Evolutionary conservation across 2,329 filamentous ascomycete genomes (phyloP).

Genomic region (Fusarium udum): DNA sequence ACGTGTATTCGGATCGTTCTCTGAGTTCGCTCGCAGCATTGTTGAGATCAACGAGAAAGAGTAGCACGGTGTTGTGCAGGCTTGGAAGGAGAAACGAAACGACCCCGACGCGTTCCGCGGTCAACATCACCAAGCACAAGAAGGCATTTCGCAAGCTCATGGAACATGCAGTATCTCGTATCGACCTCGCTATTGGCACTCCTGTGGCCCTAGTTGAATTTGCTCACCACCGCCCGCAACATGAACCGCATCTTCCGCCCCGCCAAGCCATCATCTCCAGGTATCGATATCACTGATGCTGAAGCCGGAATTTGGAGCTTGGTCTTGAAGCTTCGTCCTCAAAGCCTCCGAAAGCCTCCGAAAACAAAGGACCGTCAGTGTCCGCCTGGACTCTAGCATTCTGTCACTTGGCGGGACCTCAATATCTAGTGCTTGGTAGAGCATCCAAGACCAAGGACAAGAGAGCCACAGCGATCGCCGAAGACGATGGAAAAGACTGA

Average conservation of each 20-base stretch:
- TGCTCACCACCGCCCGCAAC: neutral
- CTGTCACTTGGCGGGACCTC: neutral
- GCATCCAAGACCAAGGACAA: neutral
- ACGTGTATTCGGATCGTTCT: too few species aligned
- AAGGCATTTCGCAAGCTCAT: too few species aligned
- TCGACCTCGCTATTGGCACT: too few species aligned
- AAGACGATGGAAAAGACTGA: neutral
- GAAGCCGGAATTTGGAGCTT: neutral
- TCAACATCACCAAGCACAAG: too few species aligned
- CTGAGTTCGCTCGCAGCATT: too few species aligned
- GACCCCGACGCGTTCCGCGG: too few species aligned
- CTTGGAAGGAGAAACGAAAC: too few species aligned
- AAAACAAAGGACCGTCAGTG: neutral
- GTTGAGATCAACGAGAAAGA: too few species aligned
- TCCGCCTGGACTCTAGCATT: neutral
- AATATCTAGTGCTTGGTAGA: neutral
- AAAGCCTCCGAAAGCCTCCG: neutral
- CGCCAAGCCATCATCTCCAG: neutral
- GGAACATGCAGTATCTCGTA: too few species aligned
- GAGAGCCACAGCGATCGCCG: neutral
- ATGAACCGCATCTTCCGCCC: neutral
- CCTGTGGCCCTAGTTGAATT: too few species aligned
- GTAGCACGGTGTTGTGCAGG: too few species aligned
- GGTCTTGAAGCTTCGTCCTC: neutral
- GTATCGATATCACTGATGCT: too few species aligned